Evolutionary conservation across 2,329 filamentous ascomycete species (phyloP), one percentile per base, ranked within the genome.

Genomic region (Arthroderma sp.): DNA sequence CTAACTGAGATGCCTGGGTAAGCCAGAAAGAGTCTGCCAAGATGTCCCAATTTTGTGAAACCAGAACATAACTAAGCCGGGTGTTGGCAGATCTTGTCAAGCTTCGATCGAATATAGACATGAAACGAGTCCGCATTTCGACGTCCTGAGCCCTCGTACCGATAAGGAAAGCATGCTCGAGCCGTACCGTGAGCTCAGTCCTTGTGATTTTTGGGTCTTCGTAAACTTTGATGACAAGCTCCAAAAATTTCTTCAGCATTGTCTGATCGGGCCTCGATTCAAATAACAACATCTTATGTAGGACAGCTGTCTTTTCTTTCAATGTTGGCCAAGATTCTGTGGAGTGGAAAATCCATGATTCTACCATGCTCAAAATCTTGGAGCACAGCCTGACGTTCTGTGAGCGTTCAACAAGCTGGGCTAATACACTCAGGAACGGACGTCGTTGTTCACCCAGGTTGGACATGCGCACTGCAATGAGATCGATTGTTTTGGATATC

Each of bases 271-370:
- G 68, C 34, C 91, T 77, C 46, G 85, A 79, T 64, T 99, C 91
- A 54, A 98, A 98, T 0, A 88, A 81, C 10, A 96, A 70, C 91
- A 99, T 99, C 68, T 98, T 99, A 56, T 94, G 88, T n/a, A 99
- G 69, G 1, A 99, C 91, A 1, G 93, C 93, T 0, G 89, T 96
- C 70, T 98, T 98, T 66, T 98, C 93, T 63, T 99, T 99, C 1
- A 98, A 73, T 0, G 91, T 98, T 0, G 91, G 91, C 74, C 91
- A 95, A 1, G 87, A 91, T 51, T 94, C 91, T 47, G 86, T 88
- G 0, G 86, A 91, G 52, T 86, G 78, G 70, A 99, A 98, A 4
- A 98, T 85, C 93, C 93, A 99, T 30, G 74, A 77, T 60, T 96
- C 89, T 3, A 95, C 89, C 77, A 98, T 89, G 42, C 82, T 79